Conservation (phyloP, 2,329 filamentous ascomycete species). For the Eurotiales sp. region DNA sequence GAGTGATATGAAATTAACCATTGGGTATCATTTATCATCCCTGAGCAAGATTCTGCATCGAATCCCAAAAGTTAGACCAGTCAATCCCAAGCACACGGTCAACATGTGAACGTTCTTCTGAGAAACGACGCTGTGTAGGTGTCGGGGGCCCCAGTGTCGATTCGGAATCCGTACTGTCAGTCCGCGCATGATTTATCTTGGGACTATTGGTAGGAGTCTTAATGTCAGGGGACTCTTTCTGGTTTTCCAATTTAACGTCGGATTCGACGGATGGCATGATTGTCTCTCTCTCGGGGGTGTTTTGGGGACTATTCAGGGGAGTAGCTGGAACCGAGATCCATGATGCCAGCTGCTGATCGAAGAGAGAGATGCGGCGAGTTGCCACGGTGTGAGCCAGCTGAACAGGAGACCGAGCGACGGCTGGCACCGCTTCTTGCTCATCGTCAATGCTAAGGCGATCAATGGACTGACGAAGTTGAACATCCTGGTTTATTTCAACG, state of each 20-base stretch:
- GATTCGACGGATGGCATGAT: neutral
- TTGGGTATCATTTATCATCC: too few relatives aligned
- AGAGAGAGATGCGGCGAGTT: conserved; percentile 2
- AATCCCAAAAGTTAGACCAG: conserved; percentile 4
- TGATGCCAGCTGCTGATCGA: neutral
- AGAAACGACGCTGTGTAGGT: neutral
- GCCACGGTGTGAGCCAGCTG: neutral
- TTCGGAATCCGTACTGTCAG: neutral
- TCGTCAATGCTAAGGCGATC: neutral
- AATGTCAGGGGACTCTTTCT: neutral
- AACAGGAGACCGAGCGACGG: neutral
- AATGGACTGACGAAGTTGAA: neutral
- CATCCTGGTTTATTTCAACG: neutral
- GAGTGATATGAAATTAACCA: too few relatives aligned
- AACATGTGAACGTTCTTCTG: neutral
- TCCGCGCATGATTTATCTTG: neutral
- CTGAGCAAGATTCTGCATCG: neutral
- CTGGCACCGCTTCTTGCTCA: neutral
- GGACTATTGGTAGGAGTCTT: neutral
- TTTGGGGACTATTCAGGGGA: too few relatives aligned
- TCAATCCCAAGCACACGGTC: neutral
- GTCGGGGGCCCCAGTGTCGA: neutral
- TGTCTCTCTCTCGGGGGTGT: neutral
- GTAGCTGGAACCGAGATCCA: neutral
- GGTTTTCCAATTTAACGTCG: neutral